Base-by-base conservation (phyloP, 257 asterid genomes). In the Handroanthus guayacan region DNA sequence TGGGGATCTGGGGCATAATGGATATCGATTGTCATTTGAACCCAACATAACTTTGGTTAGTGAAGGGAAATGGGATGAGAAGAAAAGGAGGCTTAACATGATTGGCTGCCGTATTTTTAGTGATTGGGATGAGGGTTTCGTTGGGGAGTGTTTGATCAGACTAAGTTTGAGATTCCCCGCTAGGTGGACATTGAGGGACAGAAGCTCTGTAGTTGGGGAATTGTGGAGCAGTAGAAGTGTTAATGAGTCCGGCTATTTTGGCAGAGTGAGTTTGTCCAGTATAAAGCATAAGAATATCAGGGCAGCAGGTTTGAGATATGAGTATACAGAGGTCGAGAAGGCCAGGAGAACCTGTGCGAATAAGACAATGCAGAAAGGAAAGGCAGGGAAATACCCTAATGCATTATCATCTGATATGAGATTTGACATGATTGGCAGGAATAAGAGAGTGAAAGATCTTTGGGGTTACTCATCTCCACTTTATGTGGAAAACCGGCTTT, bases 41-140 rank as follows among this genome's bases (percentile, higher is more conserved):
- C 97, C 95, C 5, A 89, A 88, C 67, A 47, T 62, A 56, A 87
- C 95, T 18, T 76, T 94, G 78, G 86, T 92, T 75, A 80, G 83
- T 18, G 99, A 94, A 81, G 99, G 99, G 67, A 91, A 80, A 76
- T 94, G 96, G 97, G 88, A 94, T 45, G 67, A 36, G 55, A 78
- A 83, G 89, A 88, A 80, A 17, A 92, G 66, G 81, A 86, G 90
- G 85, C 89, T 94, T 69, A 82, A 92, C 83, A 82, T 92, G 95
- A 88, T 89, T 82, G 97, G 86, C n/a, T 94, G 99, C 77, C 88
- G 85, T 67, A 88, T 92, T 67, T 84, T 83, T 62, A 86, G 83
- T 78, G 88, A 84, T 72, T 80, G 86, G 57, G 85, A 84, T 63
- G 89, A 82, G 73, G 87, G 86, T 65, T 85, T 71, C 51, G 86